Base-by-base conservation (phyloP, 192 early-diverging fungal genomes). In the Umbelopsis sp. region DNA sequence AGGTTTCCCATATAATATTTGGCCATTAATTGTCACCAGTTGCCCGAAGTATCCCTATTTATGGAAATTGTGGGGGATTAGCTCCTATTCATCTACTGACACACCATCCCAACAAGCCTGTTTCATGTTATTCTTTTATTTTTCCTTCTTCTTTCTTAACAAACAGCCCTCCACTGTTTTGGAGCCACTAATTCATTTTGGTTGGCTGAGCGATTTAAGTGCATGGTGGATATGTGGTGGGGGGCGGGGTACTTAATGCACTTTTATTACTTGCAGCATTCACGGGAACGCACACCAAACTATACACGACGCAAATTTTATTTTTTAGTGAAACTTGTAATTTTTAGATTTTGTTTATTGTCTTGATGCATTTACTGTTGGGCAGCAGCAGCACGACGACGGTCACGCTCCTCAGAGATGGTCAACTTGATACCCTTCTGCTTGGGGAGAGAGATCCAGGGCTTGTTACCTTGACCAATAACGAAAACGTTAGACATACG, bases 391-490 rank as follows among this genome's bases (percentile, higher is more conserved):
- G 86, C 91, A 73, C 95, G 84, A 75, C 96, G 89, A 47, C 92
- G 82, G 86, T 99, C 97, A 86, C 97, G 94, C 91, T 99, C 97
- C 90, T 99, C 97, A 74, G 97, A 88, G 79, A 99, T 98, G 82
- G 95, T 95, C 77, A 98, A 92, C 93, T 96, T 96, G 83, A 98
- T 85, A 89, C 97, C 97, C 91, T 97, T 97, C 87, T 93, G 94
- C 91, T 97, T 98, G 88, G 98, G 98, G 71, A 98, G 89, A 44
- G 95, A 97, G 86, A 99, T 91, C 89, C 89, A 95, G 52, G 96
- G 88, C 89, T 95, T 92, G 90, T 91, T 94, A 73, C 92, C 91
- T 71, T 91, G 84, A 73, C 93, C 93, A 82, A 94, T 90, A 68
- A 90, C 83, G 82, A 95, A 95, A 65, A 99, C 96, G 92, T 99